Evolutionary conservation across 1,139 yeast genomes (phyloP).

Genomic region (Pneumocystis carinii): DNA sequence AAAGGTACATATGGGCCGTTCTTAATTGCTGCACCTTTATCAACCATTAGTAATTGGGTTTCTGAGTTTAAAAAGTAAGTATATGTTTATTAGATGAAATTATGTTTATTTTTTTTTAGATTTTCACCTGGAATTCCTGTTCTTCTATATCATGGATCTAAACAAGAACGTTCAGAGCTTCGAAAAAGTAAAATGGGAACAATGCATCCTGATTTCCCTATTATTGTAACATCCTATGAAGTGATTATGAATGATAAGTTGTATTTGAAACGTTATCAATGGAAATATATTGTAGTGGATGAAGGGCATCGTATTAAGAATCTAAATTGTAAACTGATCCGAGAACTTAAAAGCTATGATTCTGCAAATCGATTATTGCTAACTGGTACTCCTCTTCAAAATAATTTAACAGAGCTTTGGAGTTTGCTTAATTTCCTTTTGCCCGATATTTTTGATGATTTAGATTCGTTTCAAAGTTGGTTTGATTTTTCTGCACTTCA

Average conservation of each 20-base stretch:
- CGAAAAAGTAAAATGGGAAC: constrained; percentile 26
- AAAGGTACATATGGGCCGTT: constrained; percentile 75
- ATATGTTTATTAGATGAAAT: not conserved
- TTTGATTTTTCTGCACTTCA: constrained; percentile 55
- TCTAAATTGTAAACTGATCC: constrained; percentile 57
- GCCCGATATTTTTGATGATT: constrained; percentile 84
- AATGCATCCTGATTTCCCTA: constrained; percentile 25
- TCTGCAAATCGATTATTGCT: constrained; percentile 52
- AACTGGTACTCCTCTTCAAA: constrained; percentile 38
- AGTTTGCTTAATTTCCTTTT: constrained; percentile 71
- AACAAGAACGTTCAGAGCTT: constrained; percentile 36
- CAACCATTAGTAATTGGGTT: constrained; percentile 76
- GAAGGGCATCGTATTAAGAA: constrained; percentile 90
- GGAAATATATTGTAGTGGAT: constrained; percentile 87
- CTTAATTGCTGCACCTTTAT: constrained; percentile 71
- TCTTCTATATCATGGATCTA: constrained; percentile 51
- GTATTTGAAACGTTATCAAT: constrained; percentile 36
- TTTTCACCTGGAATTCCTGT: constrained; percentile 63
- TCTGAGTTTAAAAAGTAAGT: constrained; percentile 37
- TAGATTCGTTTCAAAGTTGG: constrained; percentile 83
- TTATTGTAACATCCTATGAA: constrained; percentile 73
- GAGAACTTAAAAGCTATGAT: constrained; percentile 48
- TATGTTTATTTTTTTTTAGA: constrained; percentile 10
- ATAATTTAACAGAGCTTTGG: constrained; percentile 12
- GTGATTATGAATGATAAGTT: constrained; percentile 52